Conservation (phyloP, 257 asterid species). For the Fraxinus pennsylvanica region DNA sequence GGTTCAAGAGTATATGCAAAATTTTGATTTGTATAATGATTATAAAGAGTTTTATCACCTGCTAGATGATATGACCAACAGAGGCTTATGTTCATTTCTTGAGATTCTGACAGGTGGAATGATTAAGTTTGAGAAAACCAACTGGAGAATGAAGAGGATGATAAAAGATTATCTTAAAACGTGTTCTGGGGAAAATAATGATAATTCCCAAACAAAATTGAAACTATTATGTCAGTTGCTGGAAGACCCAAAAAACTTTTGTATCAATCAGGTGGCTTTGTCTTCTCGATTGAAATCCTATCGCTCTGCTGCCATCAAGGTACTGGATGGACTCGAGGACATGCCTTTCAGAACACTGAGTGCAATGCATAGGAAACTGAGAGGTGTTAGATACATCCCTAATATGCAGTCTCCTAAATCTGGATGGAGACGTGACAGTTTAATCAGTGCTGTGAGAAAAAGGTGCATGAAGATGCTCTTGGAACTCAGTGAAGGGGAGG, state of each 20-base stretch:
- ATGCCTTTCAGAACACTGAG: slow-evolving; percentile 41
- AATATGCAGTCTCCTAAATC: slow-evolving; percentile 19
- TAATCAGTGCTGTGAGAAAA: slow-evolving; percentile 37
- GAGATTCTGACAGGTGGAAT: slow-evolving; percentile 52
- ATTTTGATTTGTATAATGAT: slow-evolving; percentile 28
- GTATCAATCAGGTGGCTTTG: slow-evolving; percentile 21
- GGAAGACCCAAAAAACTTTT: slow-evolving; percentile 44
- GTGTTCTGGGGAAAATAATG: slow-evolving; percentile 32
- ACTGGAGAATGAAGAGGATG: slow-evolving; percentile 43
- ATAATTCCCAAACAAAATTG: slow-evolving; percentile 36
- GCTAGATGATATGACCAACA: slow-evolving; percentile 65
- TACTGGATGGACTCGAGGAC: slow-evolving; percentile 56
- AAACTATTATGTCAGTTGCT: slow-evolving; percentile 44
- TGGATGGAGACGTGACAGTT: slow-evolving; percentile 24
- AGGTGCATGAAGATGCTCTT: slow-evolving; percentile 49
- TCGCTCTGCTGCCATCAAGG: slow-evolving; percentile 50
- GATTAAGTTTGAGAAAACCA: slow-evolving; percentile 51
- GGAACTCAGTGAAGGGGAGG: slow-evolving; percentile 43
- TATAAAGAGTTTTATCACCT: slow-evolving; percentile 39
- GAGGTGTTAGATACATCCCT: slow-evolving; percentile 44
- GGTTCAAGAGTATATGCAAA: slow-evolving; percentile 33
- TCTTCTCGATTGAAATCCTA: slow-evolving; percentile 39
- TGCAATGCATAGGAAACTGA: slow-evolving; percentile 72
- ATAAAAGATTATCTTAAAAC: slow-evolving; percentile 50
- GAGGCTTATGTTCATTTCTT: slow-evolving; percentile 51